Conservation (phyloP, 306 rosid species). For the Amphicarpaea edgeworthii region DNA sequence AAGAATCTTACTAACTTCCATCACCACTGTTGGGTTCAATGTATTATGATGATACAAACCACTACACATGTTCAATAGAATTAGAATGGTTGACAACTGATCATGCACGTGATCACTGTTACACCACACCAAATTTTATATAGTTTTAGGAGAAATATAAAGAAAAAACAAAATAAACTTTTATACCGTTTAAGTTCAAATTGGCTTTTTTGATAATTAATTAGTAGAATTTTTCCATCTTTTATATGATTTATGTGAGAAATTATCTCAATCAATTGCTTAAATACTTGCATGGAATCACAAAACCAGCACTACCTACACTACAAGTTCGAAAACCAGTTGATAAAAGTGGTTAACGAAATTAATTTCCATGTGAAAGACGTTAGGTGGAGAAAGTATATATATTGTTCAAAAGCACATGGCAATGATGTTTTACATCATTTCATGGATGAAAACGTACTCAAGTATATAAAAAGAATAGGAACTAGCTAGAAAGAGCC, state of each 20-base stretch:
- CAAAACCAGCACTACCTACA: too few relatives aligned
- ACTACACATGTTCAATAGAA: constrained; percentile 42
- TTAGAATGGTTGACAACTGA: constrained; percentile 1
- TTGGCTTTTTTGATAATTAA: too few relatives aligned
- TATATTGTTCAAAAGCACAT: constrained; percentile 4
- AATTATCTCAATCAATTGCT: too few relatives aligned
- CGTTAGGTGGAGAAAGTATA: too few relatives aligned
- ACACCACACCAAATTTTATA: not conserved
- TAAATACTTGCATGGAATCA: too few relatives aligned
- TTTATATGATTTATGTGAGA: too few relatives aligned
- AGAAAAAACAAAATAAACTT: too few relatives aligned
- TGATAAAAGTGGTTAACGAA: not conserved
- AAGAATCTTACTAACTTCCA: constrained; percentile 61
- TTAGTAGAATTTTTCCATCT: too few relatives aligned
- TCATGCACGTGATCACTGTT: constrained; percentile 28
- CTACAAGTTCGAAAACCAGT: too few relatives aligned
- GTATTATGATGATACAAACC: constrained; percentile 39
- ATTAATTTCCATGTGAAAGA: too few relatives aligned
- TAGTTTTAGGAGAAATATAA: too few relatives aligned
- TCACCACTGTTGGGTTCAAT: constrained; percentile 47
- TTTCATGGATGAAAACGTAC: constrained; percentile 24
- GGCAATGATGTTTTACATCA: constrained; percentile 24
- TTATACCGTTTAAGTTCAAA: too few relatives aligned
- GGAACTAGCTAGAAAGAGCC: not conserved
- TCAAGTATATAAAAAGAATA: constrained; percentile 27